phyloP scores from a whole-genome alignment of 805 yeast genomes.

The Spencermartinsiella europaea region DNA sequence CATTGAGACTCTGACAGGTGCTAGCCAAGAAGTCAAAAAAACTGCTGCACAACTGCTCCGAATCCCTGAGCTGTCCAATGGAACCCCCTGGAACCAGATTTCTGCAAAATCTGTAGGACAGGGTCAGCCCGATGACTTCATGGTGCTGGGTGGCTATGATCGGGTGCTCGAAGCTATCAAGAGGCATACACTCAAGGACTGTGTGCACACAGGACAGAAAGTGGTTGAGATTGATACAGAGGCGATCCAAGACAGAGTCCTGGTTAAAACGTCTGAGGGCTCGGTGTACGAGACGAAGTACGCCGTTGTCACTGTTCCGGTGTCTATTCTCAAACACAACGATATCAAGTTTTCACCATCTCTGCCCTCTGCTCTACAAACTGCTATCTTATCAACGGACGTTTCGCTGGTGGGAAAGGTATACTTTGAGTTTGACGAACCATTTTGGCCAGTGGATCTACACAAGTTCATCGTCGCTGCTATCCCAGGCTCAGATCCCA shows the following conservation, averaged over 20 bases:
- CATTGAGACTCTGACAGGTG: neutral
- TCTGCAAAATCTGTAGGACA: constrained; percentile 49
- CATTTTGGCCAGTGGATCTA: constrained; percentile 54
- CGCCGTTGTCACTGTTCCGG: constrained; percentile 71
- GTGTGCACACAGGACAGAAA: constrained; percentile 38
- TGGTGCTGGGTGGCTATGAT: constrained; percentile 3
- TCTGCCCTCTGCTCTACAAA: constrained; percentile 37
- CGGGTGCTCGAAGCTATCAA: constrained; percentile 1
- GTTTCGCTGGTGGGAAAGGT: constrained; percentile 73
- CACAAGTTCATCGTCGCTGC: constrained; percentile 48
- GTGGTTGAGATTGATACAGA: constrained; percentile 39
- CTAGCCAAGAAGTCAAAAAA: constrained; percentile 38
- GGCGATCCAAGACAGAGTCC: constrained; percentile 1
- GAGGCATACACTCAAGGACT: neutral
- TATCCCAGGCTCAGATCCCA: constrained; percentile 24
- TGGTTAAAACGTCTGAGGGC: constrained; percentile 24
- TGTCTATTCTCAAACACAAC: constrained; percentile 51
- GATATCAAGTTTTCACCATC: constrained; percentile 54
- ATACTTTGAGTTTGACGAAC: constrained; percentile 56
- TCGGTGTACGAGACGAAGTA: constrained; percentile 42
- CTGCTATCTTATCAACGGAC: constrained; percentile 45
- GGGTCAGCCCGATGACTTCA: neutral
- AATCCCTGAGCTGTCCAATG: constrained; percentile 73
- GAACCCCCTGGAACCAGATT: constrained; percentile 58
- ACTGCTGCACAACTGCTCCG: constrained; percentile 52